Conservation (phyloP, 2,329 filamentous ascomycete species). For the Cladophialophora carrionii region DNA sequence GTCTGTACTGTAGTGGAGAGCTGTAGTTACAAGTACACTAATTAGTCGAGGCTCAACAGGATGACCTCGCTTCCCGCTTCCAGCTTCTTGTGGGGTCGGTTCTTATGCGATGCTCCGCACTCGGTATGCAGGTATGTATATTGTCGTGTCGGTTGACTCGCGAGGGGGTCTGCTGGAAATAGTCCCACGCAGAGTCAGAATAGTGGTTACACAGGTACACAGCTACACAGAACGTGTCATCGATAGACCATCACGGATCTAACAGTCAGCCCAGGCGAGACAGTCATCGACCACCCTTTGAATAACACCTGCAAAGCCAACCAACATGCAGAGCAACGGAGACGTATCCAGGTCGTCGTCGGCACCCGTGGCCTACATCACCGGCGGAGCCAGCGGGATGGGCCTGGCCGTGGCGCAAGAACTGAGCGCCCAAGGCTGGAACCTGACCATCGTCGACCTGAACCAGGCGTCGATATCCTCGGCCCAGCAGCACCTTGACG, state of each 20-base stretch:
- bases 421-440: conserved; percentile 13
- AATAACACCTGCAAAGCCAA: not conserved
- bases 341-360: not conserved
- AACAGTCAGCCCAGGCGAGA: not conserved
- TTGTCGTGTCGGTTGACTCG: too few species aligned
- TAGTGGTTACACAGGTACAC: too few species aligned
- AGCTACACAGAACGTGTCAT: not conserved
- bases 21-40: too few species aligned
- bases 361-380: conserved; percentile 17
- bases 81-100: too few species aligned
- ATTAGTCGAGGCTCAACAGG: too few species aligned
- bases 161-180: too few species aligned
- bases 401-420: conserved; percentile 12
- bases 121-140: too few species aligned
- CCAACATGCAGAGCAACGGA: conserved; percentile 14
- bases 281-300: not conserved
- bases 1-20: not conserved
- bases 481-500: conserved; percentile 8
- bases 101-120: too few species aligned
- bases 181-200: not conserved
- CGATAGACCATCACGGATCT: too few species aligned
- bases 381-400: conserved; percentile 14
- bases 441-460: conserved; percentile 19
- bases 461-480: conserved; percentile 10
- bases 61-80: too few species aligned